Base-by-base conservation (phyloP, 2,329 filamentous ascomycete species). In the Exophiala oligosperma region DNA sequence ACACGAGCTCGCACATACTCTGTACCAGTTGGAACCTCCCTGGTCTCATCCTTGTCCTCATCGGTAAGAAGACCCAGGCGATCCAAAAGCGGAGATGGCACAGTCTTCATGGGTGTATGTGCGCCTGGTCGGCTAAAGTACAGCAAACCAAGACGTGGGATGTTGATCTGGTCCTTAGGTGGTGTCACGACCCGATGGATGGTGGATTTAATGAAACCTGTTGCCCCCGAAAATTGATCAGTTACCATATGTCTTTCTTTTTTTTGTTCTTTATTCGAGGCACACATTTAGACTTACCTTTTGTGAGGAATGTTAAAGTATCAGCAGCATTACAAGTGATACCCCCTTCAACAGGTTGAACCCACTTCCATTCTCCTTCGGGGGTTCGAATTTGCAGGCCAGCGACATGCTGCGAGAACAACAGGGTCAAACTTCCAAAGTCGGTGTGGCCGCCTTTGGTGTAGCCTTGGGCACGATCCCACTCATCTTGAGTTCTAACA, bases 371-470 rank as follows among this genome's bases (percentile, higher is more conserved):
- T 17, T 74, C 68, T 17, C 69, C 70, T 49, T 72, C 72, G 0
- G 79, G 79, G 0, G 77, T 74, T 1, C 79, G 71, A 3, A 84
- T 78, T 64, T 84, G 82, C 11, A 84, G 71, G 0, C 82, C 82
- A 0, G 81, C 81, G 2, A 84, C 68, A 32, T 62, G 0, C 1
- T 80, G 75, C 67, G 83, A 84, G 69, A 84, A 82, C 1, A 85
- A 73, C 4, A 85, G 69, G 0, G 82, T 84, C 11, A 84, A 71
- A 50, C 73, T 79, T 44, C 81, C 82, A 60, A 84, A 84, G 64
- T 85, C 83, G 1, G 81, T 84, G 66, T 85, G 82, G 53, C 79
- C 79, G 24, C 79, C 79, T 24, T 72, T 71, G 0, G 74, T 72
- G 53, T 77, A 78, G 0, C 78, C 69, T 1, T 77, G 74, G 1